Conservation (phyloP, 2,329 filamentous ascomycete genomes). For the Fusarium duplospermum region DNA sequence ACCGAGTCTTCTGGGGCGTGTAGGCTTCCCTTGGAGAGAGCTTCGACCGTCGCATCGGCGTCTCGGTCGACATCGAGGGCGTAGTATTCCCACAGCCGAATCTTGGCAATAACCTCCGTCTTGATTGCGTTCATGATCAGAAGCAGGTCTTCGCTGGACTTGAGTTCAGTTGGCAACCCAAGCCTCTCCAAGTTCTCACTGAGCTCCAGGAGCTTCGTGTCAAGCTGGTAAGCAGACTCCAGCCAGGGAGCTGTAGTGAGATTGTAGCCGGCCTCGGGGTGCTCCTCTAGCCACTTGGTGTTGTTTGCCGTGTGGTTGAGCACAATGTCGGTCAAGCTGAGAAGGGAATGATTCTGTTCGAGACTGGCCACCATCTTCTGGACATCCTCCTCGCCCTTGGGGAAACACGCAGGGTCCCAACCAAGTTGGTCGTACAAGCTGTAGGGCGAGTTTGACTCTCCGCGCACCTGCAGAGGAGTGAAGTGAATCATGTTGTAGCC, state of each 20-base stretch:
- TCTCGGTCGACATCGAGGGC: conserved; percentile 82
- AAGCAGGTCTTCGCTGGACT: conserved; percentile 77
- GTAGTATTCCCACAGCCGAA: conserved; percentile 95
- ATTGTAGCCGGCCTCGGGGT: conserved; percentile 97
- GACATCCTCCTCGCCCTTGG: conserved; percentile 85
- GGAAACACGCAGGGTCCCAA: conserved; percentile 87
- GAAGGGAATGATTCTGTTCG: conserved; percentile 84
- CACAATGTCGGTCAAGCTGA: conserved; percentile 95
- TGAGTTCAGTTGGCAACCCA: conserved; percentile 80
- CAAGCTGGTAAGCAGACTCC: conserved; percentile 71
- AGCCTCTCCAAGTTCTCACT: conserved; percentile 77
- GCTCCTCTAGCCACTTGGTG: conserved; percentile 91
- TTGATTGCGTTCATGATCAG: conserved; percentile 88
- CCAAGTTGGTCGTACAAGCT: conserved; percentile 92
- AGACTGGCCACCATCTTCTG: conserved; percentile 81
- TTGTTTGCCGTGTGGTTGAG: conserved; percentile 98
- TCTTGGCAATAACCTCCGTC: conserved; percentile 78
- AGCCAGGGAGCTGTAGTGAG: conserved; percentile 87
- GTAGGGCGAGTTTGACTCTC: conserved; percentile 94
- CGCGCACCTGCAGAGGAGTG: conserved; percentile 89
- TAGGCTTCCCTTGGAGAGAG: conserved; percentile 75
- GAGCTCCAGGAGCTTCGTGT: conserved; percentile 77
- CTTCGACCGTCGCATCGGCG: conserved; percentile 73
- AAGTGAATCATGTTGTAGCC: conserved; percentile 99
- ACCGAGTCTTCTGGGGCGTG: conserved; percentile 61